Evolutionary conservation across 331 rosid species (phyloP).

Genomic region (Pyracantha coccinea): DNA sequence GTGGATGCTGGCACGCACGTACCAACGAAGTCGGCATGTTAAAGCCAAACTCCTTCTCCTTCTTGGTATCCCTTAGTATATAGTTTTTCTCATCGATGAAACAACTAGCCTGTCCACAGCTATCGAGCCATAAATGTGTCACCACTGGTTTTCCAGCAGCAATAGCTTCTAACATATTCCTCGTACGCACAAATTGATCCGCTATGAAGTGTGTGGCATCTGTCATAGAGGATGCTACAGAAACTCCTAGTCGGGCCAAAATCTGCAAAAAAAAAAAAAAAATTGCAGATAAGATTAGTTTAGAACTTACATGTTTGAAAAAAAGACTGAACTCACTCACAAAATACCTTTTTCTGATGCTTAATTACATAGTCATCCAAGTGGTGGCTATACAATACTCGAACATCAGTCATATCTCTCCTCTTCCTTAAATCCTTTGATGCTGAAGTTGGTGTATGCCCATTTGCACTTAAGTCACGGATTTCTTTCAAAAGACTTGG

Average conservation of each 20-base stretch:
- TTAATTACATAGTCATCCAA: constrained; percentile 59
- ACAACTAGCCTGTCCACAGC: constrained; percentile 92
- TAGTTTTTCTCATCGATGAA: constrained; percentile 78
- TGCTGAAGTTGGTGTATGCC: constrained; percentile 33
- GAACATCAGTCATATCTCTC: constrained; percentile 66
- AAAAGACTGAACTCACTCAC: constrained; percentile 1
- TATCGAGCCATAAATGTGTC: constrained; percentile 82
- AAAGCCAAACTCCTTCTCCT: constrained; percentile 91
- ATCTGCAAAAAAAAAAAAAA: constrained; percentile 34
- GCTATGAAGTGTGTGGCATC: constrained; percentile 98
- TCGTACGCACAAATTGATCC: constrained; percentile 78
- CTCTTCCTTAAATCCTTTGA: constrained; percentile 72
- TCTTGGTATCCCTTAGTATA: constrained; percentile 69
- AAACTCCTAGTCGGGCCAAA: constrained; percentile 62
- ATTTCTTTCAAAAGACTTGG: constrained; percentile 54
- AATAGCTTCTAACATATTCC: constrained; percentile 92
- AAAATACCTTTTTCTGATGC: constrained; percentile 81
- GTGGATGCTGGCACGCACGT: constrained; percentile 56
- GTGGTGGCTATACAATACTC: constrained; percentile 78
- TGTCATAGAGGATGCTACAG: constrained; percentile 51
- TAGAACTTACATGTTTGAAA: constrained; percentile 7
- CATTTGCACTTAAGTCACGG: constrained; percentile 37
- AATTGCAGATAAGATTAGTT: constrained; percentile 19
- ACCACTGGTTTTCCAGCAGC: constrained; percentile 89
- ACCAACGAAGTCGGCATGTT: constrained; percentile 77